Conservation (phyloP, 441 rosid species). For the Raphanus hybrid region DNA sequence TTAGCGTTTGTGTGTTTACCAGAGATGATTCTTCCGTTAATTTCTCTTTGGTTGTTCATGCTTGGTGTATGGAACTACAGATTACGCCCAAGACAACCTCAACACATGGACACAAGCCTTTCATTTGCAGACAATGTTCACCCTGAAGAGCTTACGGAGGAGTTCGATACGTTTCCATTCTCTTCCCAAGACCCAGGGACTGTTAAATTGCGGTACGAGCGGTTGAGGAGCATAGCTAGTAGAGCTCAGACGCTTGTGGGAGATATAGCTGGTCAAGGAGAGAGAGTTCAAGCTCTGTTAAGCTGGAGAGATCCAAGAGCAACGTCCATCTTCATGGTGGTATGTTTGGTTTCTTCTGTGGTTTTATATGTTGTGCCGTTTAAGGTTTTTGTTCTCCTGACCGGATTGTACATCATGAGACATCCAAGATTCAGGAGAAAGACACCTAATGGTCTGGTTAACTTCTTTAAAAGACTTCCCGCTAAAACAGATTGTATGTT, state of each 20-base stretch:
- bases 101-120: conserved; percentile 78
- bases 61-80: conserved; percentile 85
- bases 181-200: conserved; percentile 52
- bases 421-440: conserved; percentile 80
- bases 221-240: conserved; percentile 82
- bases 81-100: conserved; percentile 74
- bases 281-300: conserved; percentile 72
- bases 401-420: conserved; percentile 77
- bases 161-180: conserved; percentile 82
- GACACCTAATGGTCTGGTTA: conserved; percentile 65
- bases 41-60: conserved; percentile 72
- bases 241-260: conserved; percentile 89
- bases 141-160: conserved; percentile 89
- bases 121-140: conserved; percentile 69
- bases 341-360: conserved; percentile 67
- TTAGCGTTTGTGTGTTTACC: conserved; percentile 74
- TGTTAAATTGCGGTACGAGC: conserved; percentile 74
- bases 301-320: conserved; percentile 98
- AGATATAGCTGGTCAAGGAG: conserved; percentile 92
- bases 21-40: conserved; percentile 78
- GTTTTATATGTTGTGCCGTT: conserved; percentile 74
- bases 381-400: conserved; percentile 60
- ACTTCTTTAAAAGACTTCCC: conserved; percentile 85
- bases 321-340: conserved; percentile 61
- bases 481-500: conserved; percentile 83